phyloP scores from a whole-genome alignment of 2,329 filamentous ascomycete species.

The Colletotrichum salicis region DNA sequence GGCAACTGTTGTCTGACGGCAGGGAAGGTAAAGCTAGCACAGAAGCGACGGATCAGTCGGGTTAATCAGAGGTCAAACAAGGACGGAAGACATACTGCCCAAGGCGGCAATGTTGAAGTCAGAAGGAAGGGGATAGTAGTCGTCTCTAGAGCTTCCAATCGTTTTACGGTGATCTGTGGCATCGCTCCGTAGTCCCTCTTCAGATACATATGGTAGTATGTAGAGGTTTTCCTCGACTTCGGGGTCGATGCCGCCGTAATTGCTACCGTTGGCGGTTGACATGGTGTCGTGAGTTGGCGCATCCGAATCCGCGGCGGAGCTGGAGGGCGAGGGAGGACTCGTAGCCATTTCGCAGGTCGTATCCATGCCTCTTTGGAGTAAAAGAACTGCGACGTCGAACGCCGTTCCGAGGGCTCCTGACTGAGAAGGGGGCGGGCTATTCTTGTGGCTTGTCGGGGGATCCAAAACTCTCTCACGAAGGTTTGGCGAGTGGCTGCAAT shows the following conservation, averaged over 20 bases:
- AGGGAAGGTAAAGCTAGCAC: conserved; percentile 8
- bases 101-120: not conserved
- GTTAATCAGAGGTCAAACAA: not conserved
- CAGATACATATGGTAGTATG: conserved; percentile 43
- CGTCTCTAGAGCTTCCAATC: conserved; percentile 23
- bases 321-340: conserved; percentile 10
- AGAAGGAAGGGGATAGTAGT: conserved; percentile 32
- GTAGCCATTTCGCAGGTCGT: conserved; percentile 17
- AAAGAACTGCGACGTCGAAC: not conserved
- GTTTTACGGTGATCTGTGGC: conserved; percentile 35
- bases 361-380: conserved; percentile 9
- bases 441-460: not conserved
- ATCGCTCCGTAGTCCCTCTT: conserved; percentile 38
- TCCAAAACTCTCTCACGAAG: not conserved
- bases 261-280: conserved; percentile 21
- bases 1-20: conserved; percentile 26
- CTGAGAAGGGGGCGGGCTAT: not conserved
- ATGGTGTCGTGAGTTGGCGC: conserved; percentile 3
- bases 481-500: not conserved
- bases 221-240: conserved; percentile 49
- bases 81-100: not conserved
- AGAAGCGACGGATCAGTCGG: not conserved
- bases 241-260: conserved; percentile 49
- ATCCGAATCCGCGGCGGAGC: not conserved
- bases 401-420: not conserved